Percentiles rank a stretch among this genome's conserved stretches.
Conservation (phyloP, 176 grass and related monocot genomes). For the Poa annua region DNA sequence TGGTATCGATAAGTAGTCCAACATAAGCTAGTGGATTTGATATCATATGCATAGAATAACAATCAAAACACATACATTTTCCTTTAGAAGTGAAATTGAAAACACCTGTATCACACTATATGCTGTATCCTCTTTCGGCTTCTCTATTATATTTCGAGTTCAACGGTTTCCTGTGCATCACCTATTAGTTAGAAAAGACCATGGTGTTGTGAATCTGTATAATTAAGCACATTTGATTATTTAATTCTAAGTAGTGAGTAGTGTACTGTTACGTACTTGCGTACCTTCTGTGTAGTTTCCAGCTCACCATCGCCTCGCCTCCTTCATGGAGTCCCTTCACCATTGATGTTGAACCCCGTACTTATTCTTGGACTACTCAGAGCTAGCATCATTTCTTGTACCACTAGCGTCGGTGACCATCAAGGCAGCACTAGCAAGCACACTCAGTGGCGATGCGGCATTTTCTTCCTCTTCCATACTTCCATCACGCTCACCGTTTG, state of each 20-base stretch:
- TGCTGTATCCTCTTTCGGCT: not conserved
- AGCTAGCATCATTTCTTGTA: not conserved
- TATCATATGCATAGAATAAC: conserved; percentile 9
- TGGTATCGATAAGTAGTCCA: no score
- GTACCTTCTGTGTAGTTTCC: conserved; percentile 2
- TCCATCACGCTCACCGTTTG: not conserved
- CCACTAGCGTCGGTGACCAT: not conserved
- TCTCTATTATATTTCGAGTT: not conserved
- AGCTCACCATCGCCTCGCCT: not conserved
- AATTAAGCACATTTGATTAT: not conserved
- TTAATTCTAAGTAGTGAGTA: not conserved
- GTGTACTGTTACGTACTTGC: no score
- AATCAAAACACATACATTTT: not conserved
- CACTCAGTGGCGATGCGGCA: not conserved
- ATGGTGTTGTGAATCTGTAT: not conserved
- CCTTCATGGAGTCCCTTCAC: conserved; percentile 5
- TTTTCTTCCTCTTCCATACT: not conserved
- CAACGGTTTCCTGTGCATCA: not conserved
- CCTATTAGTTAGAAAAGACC: not conserved
- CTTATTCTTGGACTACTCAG: not conserved
- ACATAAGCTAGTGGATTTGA: not conserved
- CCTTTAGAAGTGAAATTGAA: not conserved
- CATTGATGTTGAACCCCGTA: not conserved
- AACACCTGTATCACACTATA: not conserved
- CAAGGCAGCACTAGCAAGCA: not conserved